phyloP scores from a whole-genome alignment of 257 asterid genomes.

The Leptodermis oblonga region DNA sequence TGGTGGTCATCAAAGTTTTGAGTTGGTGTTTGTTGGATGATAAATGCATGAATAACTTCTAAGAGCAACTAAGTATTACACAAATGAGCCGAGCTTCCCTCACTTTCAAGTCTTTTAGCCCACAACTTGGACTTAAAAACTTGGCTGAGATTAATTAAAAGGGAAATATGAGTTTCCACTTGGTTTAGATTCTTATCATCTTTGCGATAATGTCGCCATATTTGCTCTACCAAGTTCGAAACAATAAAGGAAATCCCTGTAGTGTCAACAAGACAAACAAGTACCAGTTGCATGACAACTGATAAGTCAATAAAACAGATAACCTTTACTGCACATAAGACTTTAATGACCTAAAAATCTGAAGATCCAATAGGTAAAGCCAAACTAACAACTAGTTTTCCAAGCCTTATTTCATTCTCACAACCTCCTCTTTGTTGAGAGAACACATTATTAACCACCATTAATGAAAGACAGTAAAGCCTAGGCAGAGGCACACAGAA shows the following conservation, averaged over 20 bases:
- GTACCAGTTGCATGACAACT: background rate
- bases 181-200: background rate
- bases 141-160: background rate
- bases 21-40: conserved; percentile 16
- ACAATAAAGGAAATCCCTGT: background rate
- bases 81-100: background rate
- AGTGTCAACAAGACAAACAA: background rate
- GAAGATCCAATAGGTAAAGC: background rate
- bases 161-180: background rate
- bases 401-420: background rate
- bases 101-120: background rate
- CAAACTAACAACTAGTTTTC: background rate
- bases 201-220: background rate
- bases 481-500: background rate
- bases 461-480: background rate
- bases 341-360: background rate
- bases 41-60: background rate
- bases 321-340: background rate
- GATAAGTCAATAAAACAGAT: conserved; percentile 1
- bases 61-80: background rate
- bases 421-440: too few relatives aligned
- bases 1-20: background rate
- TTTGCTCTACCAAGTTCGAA: background rate
- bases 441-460: too few relatives aligned
- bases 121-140: background rate